These are phyloP conservation scores for Mortierella polycephala DNA, from an alignment of 371 early-diverging fungal genomes.

Conservation along the genomic window DNA sequence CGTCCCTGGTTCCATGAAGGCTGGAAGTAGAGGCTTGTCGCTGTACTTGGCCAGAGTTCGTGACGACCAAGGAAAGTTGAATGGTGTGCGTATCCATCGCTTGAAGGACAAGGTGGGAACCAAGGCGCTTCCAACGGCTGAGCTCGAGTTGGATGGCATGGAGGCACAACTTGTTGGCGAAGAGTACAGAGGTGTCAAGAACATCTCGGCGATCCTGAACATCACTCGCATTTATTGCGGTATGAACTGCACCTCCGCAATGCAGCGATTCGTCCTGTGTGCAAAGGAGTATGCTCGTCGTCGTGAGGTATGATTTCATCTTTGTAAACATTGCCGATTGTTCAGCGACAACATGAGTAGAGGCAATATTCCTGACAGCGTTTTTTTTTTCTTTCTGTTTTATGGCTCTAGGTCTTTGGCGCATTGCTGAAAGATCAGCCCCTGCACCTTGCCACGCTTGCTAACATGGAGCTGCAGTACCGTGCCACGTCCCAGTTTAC, in stretches of 20 bases:
- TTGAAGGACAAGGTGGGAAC: slow-evolving; percentile 78
- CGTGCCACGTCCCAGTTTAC: slow-evolving; percentile 64
- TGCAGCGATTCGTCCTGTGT: slow-evolving; percentile 60
- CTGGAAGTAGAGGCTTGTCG: slow-evolving; percentile 68
- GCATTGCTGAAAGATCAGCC: slow-evolving; percentile 63
- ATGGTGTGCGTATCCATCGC: slow-evolving; percentile 71
- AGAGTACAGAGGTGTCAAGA: slow-evolving; percentile 66
- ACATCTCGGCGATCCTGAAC: slow-evolving; percentile 71
- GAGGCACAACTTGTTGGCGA: slow-evolving; percentile 66
- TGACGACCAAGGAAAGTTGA: slow-evolving; percentile 62
- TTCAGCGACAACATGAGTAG: neutral
- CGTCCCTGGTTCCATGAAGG: slow-evolving; percentile 29
- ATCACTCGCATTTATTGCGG: slow-evolving; percentile 75
- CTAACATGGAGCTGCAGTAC: slow-evolving; percentile 62
- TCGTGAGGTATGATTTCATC: slow-evolving; percentile 53
- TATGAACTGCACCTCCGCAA: slow-evolving; percentile 58
- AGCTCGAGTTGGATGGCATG: slow-evolving; percentile 68
- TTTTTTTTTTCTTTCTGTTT: neutral
- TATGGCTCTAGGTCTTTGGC: slow-evolving; percentile 33
- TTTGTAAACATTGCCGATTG: neutral
- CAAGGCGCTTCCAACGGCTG: slow-evolving; percentile 77
- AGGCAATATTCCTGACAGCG: neutral
- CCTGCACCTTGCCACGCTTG: slow-evolving; percentile 68
- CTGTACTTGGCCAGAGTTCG: slow-evolving; percentile 71
- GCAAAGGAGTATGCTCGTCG: slow-evolving; percentile 70